A percentile compares a stretch with the other conserved stretches of the same genome.
phyloP scores from a whole-genome alignment of 352 stramenopile genomes.

The Phytophthora ohioensis region DNA sequence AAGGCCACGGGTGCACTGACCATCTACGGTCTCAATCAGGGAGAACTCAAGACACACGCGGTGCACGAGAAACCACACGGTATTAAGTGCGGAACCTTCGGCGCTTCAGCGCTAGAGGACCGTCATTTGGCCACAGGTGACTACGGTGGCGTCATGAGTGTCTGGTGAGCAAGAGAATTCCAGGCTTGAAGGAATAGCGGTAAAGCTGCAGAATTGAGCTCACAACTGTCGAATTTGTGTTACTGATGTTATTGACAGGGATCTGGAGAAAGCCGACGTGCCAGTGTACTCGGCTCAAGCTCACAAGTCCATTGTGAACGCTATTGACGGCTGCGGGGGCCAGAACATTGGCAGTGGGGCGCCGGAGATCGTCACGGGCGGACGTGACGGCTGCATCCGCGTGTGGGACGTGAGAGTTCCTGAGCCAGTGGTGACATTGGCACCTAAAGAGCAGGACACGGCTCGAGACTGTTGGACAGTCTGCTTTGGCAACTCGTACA shows the following conservation, averaged over 20 bases:
- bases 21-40: conserved; percentile 92
- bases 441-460: conserved; percentile 83
- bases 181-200: conserved; percentile 8
- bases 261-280: conserved; percentile 82
- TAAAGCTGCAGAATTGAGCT: conserved; percentile 18
- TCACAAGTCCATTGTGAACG: conserved; percentile 95
- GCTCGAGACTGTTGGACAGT: conserved; percentile 96
- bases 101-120: conserved; percentile 90
- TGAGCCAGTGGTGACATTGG: conserved; percentile 93
- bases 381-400: conserved; percentile 94
- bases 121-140: conserved; percentile 88
- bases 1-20: conserved; percentile 93
- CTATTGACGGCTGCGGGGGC: conserved; percentile 95
- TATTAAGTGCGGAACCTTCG: conserved; percentile 97
- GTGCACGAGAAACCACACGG: conserved; percentile 89
- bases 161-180: conserved; percentile 51
- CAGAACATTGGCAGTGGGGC: conserved; percentile 90
- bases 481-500: conserved; percentile 96
- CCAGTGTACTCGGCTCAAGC: conserved; percentile 91
- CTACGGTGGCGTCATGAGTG: conserved; percentile 78
- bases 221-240: conserved; percentile 4
- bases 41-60: conserved; percentile 73
- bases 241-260: conserved; percentile 42
- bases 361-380: conserved; percentile 95
- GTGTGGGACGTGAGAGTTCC: conserved; percentile 96